Evolutionary conservation across 495 filamentous ascomycete species (phyloP), one percentile per base, ranked within the genome.

Genomic region (Neurospora hispaniola): DNA sequence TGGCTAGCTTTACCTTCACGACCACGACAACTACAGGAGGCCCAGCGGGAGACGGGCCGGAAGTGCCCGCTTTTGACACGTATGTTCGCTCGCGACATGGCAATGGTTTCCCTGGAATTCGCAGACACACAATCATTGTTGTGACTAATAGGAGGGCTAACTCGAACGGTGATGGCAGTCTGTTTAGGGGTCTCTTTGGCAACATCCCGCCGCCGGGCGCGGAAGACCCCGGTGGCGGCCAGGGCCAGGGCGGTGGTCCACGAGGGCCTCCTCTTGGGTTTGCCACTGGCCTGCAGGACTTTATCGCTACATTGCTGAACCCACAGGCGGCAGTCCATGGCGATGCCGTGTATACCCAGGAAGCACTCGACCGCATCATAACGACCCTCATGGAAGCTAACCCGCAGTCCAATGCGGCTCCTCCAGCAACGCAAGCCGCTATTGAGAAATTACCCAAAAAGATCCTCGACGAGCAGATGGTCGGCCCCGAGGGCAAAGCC

Each of bases 321-420:
- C 84, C 90, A 41, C 82, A 81, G 23, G 80, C 80, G 41, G 88
- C 85, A 9, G 85, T 85, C 6, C 85, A 87, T 71, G 93, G 93
- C 16, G 95, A 98, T 80, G 93, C 90, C n/a, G 96, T 97, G 2
- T 97, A 93, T 77, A 90, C 91, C 1, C 93, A 98, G 83, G 94
- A 96, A 82, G 94, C 92, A 16, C 82, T 98, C 1, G 95, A 99
- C 79, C 89, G 92, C 42, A 91, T 99, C 72, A 91, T 99, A 54
- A 90, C 93, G 2, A 88, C 92, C 73, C 84, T 99, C 41, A 93
- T 97, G 88, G 95, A 97, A 76, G 89, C 92, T 72, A 90, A 92
- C 69, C 86, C 86, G 23, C 86, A 88, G 42, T 88, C 89, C 31
- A 93, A 91, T 69, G 96, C 93, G 2, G 91, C 94, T 3, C 93